A percentile compares a stretch with the other conserved stretches of the same genome.
Evolutionary conservation across 768 basidiomycete genomes (phyloP).

Genomic region (Suillus subalutaceus): DNA sequence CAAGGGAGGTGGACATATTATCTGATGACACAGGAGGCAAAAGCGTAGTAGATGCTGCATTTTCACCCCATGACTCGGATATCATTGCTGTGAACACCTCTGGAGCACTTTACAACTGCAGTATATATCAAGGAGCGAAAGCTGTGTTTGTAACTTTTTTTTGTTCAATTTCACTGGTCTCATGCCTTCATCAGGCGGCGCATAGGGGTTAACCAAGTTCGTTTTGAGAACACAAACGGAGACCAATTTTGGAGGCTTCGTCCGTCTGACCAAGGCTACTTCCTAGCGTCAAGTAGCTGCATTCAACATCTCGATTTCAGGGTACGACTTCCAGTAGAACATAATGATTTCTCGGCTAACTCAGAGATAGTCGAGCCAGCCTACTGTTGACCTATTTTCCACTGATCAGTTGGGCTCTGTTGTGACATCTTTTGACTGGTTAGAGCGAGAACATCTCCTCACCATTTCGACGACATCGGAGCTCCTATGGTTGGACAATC

Average conservation of each 20-base stretch:
- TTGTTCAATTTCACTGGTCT: conserved; percentile 1
- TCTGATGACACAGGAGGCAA: conserved; percentile 44
- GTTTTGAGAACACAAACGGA: conserved; percentile 6
- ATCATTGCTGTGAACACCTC: conserved; percentile 49
- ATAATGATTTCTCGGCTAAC: conserved; percentile 15
- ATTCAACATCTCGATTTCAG: conserved; percentile 56
- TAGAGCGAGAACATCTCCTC: conserved; percentile 45
- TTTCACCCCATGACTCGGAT: conserved; percentile 35
- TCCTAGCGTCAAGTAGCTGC: conserved; percentile 49
- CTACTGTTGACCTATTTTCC: conserved; percentile 37
- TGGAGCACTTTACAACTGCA: conserved; percentile 55
- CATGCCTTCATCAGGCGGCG: conserved; percentile 22
- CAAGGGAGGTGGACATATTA: conserved; percentile 41
- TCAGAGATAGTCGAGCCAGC: conserved; percentile 32
- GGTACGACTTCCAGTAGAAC: conserved; percentile 40
- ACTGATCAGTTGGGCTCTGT: conserved; percentile 37
- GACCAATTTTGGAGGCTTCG: conserved; percentile 59
- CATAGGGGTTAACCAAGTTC: conserved; percentile 15
- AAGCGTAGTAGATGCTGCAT: conserved; percentile 50
- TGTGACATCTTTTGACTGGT: conserved; percentile 58
- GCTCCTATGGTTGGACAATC: conserved; percentile 71
- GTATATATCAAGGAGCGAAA: conserved; percentile 38
- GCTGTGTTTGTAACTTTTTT: conserved; percentile 42
- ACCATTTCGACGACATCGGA: conserved; percentile 63
- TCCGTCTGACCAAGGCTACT: conserved; percentile 40